Evolutionary conservation across 768 basidiomycete species (phyloP), one percentile per base, ranked within the genome.

Genomic region (Mycena pura): DNA sequence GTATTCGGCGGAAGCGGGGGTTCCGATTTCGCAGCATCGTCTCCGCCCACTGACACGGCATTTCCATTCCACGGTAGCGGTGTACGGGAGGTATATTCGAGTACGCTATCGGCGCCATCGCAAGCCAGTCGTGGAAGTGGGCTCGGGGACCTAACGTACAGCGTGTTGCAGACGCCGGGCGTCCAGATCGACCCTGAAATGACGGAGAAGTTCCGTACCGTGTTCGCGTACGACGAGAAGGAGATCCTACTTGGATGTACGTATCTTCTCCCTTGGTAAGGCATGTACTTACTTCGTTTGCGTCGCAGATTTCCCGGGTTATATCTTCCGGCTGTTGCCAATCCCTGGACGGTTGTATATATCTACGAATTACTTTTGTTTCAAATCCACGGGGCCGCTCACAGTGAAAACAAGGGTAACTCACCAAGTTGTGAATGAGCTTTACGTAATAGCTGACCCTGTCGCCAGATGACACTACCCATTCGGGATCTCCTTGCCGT

Each of bases 331-430:
- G 56, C 81, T 96, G 24, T 74, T 99, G n/a, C 96, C 97, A 0
- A 84, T 96, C 13, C 91, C 83, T 60, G 96, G 96, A 7, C 84
- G 90, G 50, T 83, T 98, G 27, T 98, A 91, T 70, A 84, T 99
- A 62, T 96, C 96, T n/a, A 88, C 86, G 11, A 94, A 92, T 73
- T 90, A 86, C 73, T 91, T 99, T 74, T 97, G 95, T 77, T 99
- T 99, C 85, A 92, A 93, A 70, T 95, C 96, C 5, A 91, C 86
- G 40, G 87, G 93, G 5, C 85, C 91, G 28, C 72, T 96, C 47
- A 85, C 91, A 52, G 80, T 84, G 41, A 91, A 89, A 72, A 98
- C 95, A 13, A 86, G 87, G 79, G 96, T 94, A 68, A 66, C 88
- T 72, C 52, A 28, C 21, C n/a, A 0, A 8, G 8, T n/a, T 60